Evolutionary conservation across 148 eudicot species (phyloP), one percentile per base, ranked within the genome.

Genomic region (Rhododendron henanense): DNA sequence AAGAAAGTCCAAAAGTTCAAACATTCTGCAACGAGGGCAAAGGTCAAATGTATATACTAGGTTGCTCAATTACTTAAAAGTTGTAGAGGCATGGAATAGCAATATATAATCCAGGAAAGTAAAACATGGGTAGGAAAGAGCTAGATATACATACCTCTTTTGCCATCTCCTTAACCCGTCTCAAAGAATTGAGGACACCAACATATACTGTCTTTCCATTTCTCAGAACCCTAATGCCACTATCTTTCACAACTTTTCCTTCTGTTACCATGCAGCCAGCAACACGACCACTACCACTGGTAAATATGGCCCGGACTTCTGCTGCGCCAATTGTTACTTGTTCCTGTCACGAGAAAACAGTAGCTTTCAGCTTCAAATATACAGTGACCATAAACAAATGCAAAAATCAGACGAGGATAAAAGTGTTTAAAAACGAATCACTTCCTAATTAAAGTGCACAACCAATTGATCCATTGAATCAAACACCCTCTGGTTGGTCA

Each of bases 201-300:
- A 87, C 93, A 89, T 90, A 90, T 41, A 95, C 93, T 19, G 92
- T 89, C 89, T 90, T 95, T 8, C 98, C 90, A 55, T 92, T 94
- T 71, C 99, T 92, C 73, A 91, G 37, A 85, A 94, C 96, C 31
- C 93, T 92, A 86, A 97, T 85, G 74, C 98, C 98, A 87, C 95
- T 92, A 55, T 93, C 99, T 93, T 93, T 93, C 74, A 91, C 92
- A 47, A 97, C 81, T 90, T 97, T 97, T 79, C 99, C 99, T 78
- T 97, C 99, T 10, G 88, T 93, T 84, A 97, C 95, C 98, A 97
- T 97, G 89, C 99, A 97, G 84, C 99, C 99, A n/a, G 99, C 99
- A 88, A 94, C 97, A 35, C 95, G 98, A 51, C 98, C 98, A 88
- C 99, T 97, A 44, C 99, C 98, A 83, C 99, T 97, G 85, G 93